These are phyloP conservation scores for Phanerochaete carnosa DNA, from an alignment of 768 basidiomycete species.

Conservation along the genomic window DNA sequence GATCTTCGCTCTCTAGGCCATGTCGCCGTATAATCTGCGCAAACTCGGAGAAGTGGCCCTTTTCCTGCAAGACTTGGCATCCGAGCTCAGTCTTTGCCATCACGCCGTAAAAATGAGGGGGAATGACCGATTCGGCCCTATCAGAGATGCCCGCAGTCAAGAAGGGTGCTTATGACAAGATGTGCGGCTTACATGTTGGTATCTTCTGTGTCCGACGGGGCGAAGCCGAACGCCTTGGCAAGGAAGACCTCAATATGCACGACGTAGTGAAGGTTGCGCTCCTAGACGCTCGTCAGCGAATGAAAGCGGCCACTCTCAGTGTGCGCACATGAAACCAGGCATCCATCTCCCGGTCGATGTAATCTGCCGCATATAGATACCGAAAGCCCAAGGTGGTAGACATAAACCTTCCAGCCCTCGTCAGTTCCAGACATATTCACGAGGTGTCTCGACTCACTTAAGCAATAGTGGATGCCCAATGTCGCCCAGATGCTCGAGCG, in stretches of 20 bases:
- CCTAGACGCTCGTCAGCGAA: slow-evolving; percentile 44
- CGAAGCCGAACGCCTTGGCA: slow-evolving; percentile 65
- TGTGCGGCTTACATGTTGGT: slow-evolving; percentile 51
- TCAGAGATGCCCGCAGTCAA: background rate
- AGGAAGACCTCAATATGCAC: slow-evolving; percentile 93
- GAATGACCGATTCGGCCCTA: slow-evolving; percentile 86
- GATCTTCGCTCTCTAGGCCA: slow-evolving; percentile 78
- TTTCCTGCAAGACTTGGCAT: slow-evolving; percentile 85
- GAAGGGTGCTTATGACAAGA: background rate
- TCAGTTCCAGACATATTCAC: background rate
- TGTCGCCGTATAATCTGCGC: slow-evolving; percentile 88
- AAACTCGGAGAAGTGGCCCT: slow-evolving; percentile 89
- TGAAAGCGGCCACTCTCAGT: background rate
- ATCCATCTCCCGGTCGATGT: slow-evolving; percentile 94
- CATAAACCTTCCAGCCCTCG: slow-evolving; percentile 67
- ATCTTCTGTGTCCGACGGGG: slow-evolving; percentile 46
- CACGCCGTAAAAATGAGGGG: slow-evolving; percentile 96
- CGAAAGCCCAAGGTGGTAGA: slow-evolving; percentile 91
- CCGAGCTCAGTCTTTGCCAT: slow-evolving; percentile 96
- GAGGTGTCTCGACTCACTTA: slow-evolving; percentile 50
- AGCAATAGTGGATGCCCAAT: slow-evolving; percentile 85
- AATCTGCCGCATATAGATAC: slow-evolving; percentile 87
- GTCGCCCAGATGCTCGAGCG: slow-evolving; percentile 92
- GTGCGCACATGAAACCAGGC: slow-evolving; percentile 86
- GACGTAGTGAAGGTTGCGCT: slow-evolving; percentile 90